Base-by-base conservation (phyloP, 1,284 basidiomycete genomes). In the Porodaedalea pini region DNA sequence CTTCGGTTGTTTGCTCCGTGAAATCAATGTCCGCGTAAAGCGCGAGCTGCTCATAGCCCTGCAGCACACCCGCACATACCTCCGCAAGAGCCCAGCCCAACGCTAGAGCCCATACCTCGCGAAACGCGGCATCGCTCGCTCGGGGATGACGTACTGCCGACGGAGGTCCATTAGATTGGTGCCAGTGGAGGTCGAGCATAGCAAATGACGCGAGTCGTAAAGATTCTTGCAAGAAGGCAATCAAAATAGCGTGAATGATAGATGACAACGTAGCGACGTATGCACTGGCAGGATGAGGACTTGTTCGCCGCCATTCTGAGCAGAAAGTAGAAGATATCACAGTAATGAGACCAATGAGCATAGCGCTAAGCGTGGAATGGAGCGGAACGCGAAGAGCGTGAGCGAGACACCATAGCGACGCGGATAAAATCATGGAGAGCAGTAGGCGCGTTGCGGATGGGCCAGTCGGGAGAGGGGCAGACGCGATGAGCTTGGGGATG, bases 71-170 rank as follows among this genome's bases (percentile, higher is more conserved):
- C 2, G 82, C 80, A 17, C 78, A 63, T 4, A 83, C 82, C 63
- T 89, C 88, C 5, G 82, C 83, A 4, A 78, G 70, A 13, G 84
- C 83, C 80, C 84, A 88, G 0, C 85, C 85, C 2, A 90, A 72
- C 2, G 83, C 83, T 27, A 87, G 69, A 83, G 85, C 88, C 87
- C 88, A 90, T 4, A 86, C 80, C 23, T 80, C 76, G 19, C 70
- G 68, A 70, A 90, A 91, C 2, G 80, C 78, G 0, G 74, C 69
- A 63, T 88, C 82, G 51, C 69, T 71, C 72, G 65, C 60, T 66
- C 69, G 25, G 70, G 69, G 68, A 78, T 77, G 62, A 73, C 68
- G 57, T 77, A 73, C 15, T 75, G 76, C 53, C 85, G 70, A 36
- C 75, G 74, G 39, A 59, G 17, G 27, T 19, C 48, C 45, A 43